Conservation (phyloP, 176 grass and related monocot genomes). For the Leersia perrieri region DNA sequence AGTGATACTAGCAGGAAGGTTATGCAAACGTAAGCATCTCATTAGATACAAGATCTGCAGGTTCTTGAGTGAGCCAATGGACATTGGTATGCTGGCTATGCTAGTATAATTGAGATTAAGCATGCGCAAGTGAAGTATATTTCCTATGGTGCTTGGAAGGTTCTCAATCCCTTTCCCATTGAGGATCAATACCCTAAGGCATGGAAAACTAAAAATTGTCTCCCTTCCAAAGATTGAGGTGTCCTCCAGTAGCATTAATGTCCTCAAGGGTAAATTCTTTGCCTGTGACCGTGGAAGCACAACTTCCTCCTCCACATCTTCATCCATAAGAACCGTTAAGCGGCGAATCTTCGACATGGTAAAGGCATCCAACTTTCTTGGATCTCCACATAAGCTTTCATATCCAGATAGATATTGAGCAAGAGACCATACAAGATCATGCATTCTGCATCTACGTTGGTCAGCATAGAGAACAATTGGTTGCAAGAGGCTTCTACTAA, state of each 20-base stretch:
- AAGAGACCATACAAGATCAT: slow-evolving; percentile 28
- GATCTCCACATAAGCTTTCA: slow-evolving; percentile 15
- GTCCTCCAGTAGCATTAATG: neutral
- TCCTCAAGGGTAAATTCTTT: neutral
- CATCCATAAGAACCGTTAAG: neutral
- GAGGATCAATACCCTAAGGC: slow-evolving; percentile 19
- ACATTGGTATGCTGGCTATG: slow-evolving; percentile 23
- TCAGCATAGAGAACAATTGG: neutral
- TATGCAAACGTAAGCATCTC: neutral
- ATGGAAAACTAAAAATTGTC: neutral
- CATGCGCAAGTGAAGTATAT: slow-evolving; percentile 11
- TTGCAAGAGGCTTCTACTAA: neutral
- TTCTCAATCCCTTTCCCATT: slow-evolving; percentile 3
- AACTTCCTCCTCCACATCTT: neutral
- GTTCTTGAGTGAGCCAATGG: neutral
- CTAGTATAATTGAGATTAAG: slow-evolving; percentile 23
- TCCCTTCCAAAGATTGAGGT: slow-evolving; percentile 1
- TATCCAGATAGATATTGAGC: slow-evolving; percentile 9
- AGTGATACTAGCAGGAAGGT: slow-evolving; percentile 21
- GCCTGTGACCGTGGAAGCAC: neutral
- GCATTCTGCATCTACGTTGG: neutral
- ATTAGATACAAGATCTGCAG: slow-evolving; percentile 14
- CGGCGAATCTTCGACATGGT: neutral
- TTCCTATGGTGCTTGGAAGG: slow-evolving; percentile 23
- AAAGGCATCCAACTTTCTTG: neutral